Evolutionary conservation across 805 yeast species (phyloP), one percentile per base, ranked within the genome.

Genomic region (Metschnikowia picachoensis): DNA sequence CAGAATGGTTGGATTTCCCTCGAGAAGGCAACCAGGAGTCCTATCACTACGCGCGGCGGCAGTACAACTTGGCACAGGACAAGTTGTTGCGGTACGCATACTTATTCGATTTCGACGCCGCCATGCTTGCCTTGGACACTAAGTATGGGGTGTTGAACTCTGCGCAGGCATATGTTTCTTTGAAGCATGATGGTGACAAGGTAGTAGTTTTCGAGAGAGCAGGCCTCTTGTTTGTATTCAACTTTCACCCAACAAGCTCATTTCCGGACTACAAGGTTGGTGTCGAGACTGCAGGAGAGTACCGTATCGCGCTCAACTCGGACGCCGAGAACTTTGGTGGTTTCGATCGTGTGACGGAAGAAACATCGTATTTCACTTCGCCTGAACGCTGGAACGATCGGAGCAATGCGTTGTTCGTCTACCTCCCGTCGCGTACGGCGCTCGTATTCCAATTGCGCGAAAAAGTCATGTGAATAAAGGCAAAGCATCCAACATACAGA

Each of bases 1-100:
- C 98, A 3, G 99, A 92, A 64, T 92, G 99, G 99, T 78, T 94
- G 43, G 99, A 92, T 66, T 94, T 92, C 76, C 98, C 99, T 12
- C 82, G 97, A 59, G 84, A 54, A 28, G 97, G 96, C 31, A 94
- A 92, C 66, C 77, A 77, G 27, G 90, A 89, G 63, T 84, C 94
- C 15, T 92, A 87, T 68, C 94, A 87, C 68, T 92, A 94, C 60
- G 97, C 97, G 2, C 80, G 98, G 61, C 80, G 99, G 59, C 99
- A 92, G 67, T 94, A 91, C 76, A 89, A 89, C 60, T 76, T 92
- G 56, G 79, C 85, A 32, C 83, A 85, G 44, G 97, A 94, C 62
- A 79, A 83, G 27, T 67, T 88, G 50, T 72, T 94, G 58, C 78
- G 96, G 51, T 92, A 92, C 70, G 80, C 82, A 61, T 83, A 76